Base-by-base conservation (phyloP, 148 eudicot genomes). In the Polygonum aviculare region DNA sequence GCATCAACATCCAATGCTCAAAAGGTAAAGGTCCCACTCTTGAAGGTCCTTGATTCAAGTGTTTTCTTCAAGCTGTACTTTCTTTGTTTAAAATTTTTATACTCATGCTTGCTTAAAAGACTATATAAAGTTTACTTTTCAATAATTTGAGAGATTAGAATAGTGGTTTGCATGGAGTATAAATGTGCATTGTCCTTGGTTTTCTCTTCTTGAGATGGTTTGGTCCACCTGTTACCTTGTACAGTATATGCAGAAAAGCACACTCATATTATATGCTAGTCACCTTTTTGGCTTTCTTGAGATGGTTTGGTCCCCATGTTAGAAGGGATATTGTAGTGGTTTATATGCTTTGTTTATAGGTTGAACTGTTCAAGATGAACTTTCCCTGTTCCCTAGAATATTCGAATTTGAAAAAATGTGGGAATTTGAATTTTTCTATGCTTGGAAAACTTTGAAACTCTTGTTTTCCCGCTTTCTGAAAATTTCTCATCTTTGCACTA, bases 1-100 rank as follows among this genome's bases (percentile, higher is more conserved):
- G 83, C 80, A 78, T 81, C 97, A 38, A 77, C 92, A 69, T 89
- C 89, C 76, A 80, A 77, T 55, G 87, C 94, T 44, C 90, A 87
- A 79, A 87, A 89, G 97, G 98, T 76, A 31, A 19, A 73, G 63
- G 41, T 92, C 75, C 52, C 78, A 78, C 73, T 75, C 65, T 69
- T 45, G 31, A 59, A 38, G 35, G 76, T 36, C 40, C 59, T 60
- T 75, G 54, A 38, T 74, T 11, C 5, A 15, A 15, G 76, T 3
- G 22, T 55, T 74, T 52, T 38, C 63, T 74, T 52, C 1, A 16
- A 3, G 45, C 4, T 51, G 16, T 5, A 15, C 7, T 52, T 16
- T 35, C 7, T 52, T 16, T 52, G 12, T 69, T 35, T 36, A 8
- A 6, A 38, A 15, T 70, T 5, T 10, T 6, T 44, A 44, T 44